Conservation (phyloP, 148 eudicot species). For the Persicaria tinctoria region DNA sequence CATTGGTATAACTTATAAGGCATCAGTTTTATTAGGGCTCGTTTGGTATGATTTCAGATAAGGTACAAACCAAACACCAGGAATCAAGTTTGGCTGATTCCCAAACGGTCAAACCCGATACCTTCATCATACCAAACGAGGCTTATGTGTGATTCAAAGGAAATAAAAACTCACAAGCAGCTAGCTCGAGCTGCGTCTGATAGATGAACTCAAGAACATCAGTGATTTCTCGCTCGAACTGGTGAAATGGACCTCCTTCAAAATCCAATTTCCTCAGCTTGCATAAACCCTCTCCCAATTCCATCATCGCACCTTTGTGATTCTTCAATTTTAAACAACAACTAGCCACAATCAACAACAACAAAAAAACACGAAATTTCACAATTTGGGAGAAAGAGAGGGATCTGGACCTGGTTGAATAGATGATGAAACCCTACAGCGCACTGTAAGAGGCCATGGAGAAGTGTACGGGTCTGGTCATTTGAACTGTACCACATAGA, state of each 20-base stretch:
- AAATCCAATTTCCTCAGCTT: slow-evolving; percentile 66
- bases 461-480: slow-evolving; percentile 57
- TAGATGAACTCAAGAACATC: slow-evolving; percentile 77
- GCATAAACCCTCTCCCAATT: slow-evolving; percentile 70
- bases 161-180: slow-evolving; percentile 59
- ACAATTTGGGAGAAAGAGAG: neutral
- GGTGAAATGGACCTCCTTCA: slow-evolving; percentile 53
- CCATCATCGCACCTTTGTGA: slow-evolving; percentile 94
- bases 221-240: slow-evolving; percentile 71
- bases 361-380: neutral
- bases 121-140: no score
- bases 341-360: neutral
- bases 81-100: no score
- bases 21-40: no score
- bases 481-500: slow-evolving; percentile 54
- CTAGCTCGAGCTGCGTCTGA: slow-evolving; percentile 76
- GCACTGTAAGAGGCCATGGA: slow-evolving; percentile 71
- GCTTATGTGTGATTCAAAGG: neutral
- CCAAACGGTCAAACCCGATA: no score
- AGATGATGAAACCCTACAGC: slow-evolving; percentile 89
- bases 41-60: no score
- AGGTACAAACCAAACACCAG: no score
- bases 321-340: slow-evolving; percentile 30
- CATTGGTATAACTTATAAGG: neutral
- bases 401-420: slow-evolving; percentile 49